Conservation (phyloP, 1,139 yeast genomes). For the Maudiozyma humilis region DNA sequence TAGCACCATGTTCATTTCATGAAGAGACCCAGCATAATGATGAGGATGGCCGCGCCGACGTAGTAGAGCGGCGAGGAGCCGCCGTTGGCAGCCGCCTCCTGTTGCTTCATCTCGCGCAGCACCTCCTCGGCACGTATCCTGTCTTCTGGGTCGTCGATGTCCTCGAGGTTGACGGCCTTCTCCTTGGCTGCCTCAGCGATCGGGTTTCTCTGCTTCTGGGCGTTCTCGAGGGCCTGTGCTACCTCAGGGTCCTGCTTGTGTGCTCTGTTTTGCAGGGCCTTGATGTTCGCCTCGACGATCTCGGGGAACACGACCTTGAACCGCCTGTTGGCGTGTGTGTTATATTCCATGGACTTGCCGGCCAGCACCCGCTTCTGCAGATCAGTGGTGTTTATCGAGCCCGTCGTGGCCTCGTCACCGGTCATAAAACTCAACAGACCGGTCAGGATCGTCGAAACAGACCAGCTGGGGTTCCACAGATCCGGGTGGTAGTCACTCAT, state of each 20-base stretch:
- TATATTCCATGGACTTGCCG: slow-evolving; percentile 54
- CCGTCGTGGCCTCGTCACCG: slow-evolving; percentile 47
- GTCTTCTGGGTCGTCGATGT: slow-evolving; percentile 41
- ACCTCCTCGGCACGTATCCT: slow-evolving; percentile 38
- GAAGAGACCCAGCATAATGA: slow-evolving; percentile 27
- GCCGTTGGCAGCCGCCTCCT: slow-evolving; percentile 18
- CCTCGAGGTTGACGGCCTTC: slow-evolving; percentile 30
- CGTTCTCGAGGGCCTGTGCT: slow-evolving; percentile 5
- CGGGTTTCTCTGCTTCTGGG: slow-evolving; percentile 12
- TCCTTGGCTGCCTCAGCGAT: slow-evolving; percentile 27
- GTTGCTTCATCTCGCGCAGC: slow-evolving; percentile 45
- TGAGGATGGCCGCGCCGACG: slow-evolving; percentile 29
- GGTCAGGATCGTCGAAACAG: slow-evolving; percentile 74
- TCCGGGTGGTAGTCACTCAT: slow-evolving; percentile 94
- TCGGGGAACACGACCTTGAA: slow-evolving; percentile 67
- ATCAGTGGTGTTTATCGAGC: slow-evolving; percentile 50
- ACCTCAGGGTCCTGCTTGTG: slow-evolving; percentile 1
- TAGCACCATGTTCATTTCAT: too few relatives aligned
- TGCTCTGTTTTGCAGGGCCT: slow-evolving; percentile 16
- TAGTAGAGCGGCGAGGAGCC: slow-evolving; percentile 26
- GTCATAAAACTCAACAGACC: slow-evolving; percentile 86
- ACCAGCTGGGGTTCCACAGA: slow-evolving; percentile 94
- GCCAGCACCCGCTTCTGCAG: slow-evolving; percentile 41
- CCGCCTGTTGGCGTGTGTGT: slow-evolving; percentile 40
- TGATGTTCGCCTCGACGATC: slow-evolving; percentile 41